phyloP scores from a whole-genome alignment of 345 rosid species.

The Pseudoturritis turrita region DNA sequence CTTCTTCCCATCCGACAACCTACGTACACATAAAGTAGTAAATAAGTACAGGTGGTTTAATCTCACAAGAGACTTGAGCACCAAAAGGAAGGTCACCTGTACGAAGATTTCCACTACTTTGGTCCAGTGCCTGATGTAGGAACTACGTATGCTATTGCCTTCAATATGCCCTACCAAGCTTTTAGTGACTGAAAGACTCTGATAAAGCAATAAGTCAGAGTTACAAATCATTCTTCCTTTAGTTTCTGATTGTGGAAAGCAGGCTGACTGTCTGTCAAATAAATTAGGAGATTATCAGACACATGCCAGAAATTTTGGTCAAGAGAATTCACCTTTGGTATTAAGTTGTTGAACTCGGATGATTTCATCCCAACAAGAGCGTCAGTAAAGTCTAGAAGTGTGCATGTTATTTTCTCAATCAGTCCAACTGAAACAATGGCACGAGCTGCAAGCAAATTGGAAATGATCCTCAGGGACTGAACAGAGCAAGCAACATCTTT shows the following conservation, averaged over 20 bases:
- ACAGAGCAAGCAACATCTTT: conserved; percentile 53
- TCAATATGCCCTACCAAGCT: conserved; percentile 45
- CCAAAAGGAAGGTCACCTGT: conserved; percentile 48
- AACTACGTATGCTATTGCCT: conserved; percentile 41
- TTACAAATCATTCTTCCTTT: conserved; percentile 13
- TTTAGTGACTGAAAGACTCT: conserved; percentile 72
- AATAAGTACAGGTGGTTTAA: not conserved
- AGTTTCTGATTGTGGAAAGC: not conserved
- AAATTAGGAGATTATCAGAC: not conserved
- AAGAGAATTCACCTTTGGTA: conserved; percentile 61
- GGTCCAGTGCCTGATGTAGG: conserved; percentile 86
- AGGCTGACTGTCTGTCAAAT: not conserved
- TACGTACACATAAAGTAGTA: conserved; percentile 28
- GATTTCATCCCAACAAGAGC: conserved; percentile 53
- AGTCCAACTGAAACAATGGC: conserved; percentile 50
- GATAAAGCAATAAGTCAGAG: conserved; percentile 25
- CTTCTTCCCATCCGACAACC: conserved; percentile 66
- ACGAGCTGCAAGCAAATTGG: conserved; percentile 81
- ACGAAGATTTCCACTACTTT: conserved; percentile 70
- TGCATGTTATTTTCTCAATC: conserved; percentile 58
- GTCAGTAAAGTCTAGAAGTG: conserved; percentile 63
- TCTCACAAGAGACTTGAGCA: conserved; percentile 7
- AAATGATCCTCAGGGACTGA: conserved; percentile 80
- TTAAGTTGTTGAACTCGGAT: conserved; percentile 48
- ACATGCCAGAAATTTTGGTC: conserved; percentile 1